phyloP scores from a whole-genome alignment of 2,329 filamentous ascomycete genomes.

The Phialophora chinensis region DNA sequence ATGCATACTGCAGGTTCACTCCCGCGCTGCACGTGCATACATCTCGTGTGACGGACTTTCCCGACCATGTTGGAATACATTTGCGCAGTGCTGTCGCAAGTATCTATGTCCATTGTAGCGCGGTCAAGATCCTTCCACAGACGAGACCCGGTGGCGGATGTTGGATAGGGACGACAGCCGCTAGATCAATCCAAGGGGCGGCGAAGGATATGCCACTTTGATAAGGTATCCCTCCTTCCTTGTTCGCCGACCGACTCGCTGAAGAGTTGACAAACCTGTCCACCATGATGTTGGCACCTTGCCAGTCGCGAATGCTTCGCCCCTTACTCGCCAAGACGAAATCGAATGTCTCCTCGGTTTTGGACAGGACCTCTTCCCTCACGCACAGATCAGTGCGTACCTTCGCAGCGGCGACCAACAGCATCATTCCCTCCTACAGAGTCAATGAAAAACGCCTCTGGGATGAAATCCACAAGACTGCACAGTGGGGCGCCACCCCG shows the following conservation, averaged over 20 bases:
- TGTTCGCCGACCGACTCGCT: neutral
- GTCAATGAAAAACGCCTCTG: constrained; percentile 23
- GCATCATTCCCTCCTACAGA: constrained; percentile 9
- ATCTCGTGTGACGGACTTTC: neutral
- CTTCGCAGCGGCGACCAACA: constrained; percentile 1
- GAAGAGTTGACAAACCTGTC: neutral
- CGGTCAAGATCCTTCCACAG: neutral
- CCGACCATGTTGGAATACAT: constrained; percentile 1
- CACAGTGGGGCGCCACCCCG: constrained; percentile 19
- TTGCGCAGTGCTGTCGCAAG: neutral
- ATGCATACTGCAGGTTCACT: neutral
- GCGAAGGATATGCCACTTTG: neutral
- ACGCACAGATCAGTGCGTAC: neutral
- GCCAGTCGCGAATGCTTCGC: neutral
- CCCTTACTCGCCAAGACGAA: neutral
- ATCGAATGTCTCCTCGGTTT: neutral
- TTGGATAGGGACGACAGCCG: neutral
- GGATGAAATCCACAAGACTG: constrained; percentile 19
- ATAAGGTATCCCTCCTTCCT: neutral
- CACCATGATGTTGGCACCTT: neutral
- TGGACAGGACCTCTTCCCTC: neutral
- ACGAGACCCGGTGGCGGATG: neutral
- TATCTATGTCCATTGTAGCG: neutral
- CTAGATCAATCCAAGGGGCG: neutral
- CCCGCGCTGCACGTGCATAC: neutral